phyloP scores from a whole-genome alignment of 2,329 filamentous ascomycete species.

The Didymella pinodella region DNA sequence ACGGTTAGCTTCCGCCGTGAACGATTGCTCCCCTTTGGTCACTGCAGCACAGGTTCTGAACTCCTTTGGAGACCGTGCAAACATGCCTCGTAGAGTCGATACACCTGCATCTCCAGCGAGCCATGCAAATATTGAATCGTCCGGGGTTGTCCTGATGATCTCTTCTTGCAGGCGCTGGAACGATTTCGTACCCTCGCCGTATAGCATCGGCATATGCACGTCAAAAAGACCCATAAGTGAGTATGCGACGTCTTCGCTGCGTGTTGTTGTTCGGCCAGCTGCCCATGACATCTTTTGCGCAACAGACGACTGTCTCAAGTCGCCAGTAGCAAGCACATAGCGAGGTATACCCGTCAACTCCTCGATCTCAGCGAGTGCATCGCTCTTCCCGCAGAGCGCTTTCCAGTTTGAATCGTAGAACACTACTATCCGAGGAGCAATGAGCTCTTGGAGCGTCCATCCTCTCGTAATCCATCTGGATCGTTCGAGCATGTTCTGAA shows the following conservation, averaged over 20 bases:
- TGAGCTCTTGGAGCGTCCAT: constrained; percentile 4
- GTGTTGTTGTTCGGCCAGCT: background rate
- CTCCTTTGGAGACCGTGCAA: background rate
- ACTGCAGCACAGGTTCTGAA: background rate
- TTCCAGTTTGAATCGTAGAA: background rate
- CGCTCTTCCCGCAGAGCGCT: background rate
- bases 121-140: constrained; percentile 6
- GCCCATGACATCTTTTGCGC: background rate
- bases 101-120: constrained; percentile 1
- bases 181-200: background rate
- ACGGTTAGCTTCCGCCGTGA: background rate
- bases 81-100: background rate
- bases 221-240: background rate
- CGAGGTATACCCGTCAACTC: background rate
- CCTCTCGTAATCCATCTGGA: constrained; percentile 1
- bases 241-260: constrained; percentile 1
- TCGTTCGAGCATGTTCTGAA: background rate
- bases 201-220: constrained; percentile 2
- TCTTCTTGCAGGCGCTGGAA: constrained; percentile 3
- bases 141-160: background rate
- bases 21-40: background rate
- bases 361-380: background rate
- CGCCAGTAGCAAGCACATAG: background rate
- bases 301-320: background rate
- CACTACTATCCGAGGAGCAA: background rate